These are phyloP conservation scores for Tirmania nivea DNA, from an alignment of 495 filamentous ascomycete species.

Conservation along the genomic window DNA sequence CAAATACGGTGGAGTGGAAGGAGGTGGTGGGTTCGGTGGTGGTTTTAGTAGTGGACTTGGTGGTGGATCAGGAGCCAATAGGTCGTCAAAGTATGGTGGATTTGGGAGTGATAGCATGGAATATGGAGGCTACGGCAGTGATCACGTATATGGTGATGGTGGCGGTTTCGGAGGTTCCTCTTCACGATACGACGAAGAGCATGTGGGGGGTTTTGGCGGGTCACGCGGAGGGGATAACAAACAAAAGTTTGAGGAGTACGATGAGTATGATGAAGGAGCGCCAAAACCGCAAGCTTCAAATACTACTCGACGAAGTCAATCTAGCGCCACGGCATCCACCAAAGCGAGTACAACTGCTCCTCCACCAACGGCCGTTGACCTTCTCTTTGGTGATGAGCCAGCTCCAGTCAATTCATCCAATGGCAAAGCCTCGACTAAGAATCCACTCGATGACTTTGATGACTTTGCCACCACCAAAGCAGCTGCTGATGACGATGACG, in stretches of 20 bases:
- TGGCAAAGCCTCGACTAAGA: conserved; percentile 22
- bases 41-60: conserved; percentile 19
- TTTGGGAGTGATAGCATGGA: conserved; percentile 58
- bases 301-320: conserved; percentile 24
- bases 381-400: conserved; percentile 69
- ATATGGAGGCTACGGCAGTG: conserved; percentile 67
- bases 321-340: conserved; percentile 22
- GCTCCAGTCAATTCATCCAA: conserved; percentile 27
- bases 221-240: conserved; percentile 26
- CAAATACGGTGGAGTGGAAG: conserved; percentile 88
- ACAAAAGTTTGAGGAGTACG: conserved; percentile 88
- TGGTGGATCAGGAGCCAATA: too few relatives aligned
- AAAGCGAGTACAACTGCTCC: conserved; percentile 23
- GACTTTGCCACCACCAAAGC: conserved; percentile 36
- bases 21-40: conserved; percentile 39
- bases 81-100: conserved; percentile 49
- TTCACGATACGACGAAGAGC: conserved; percentile 34
- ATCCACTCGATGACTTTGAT: conserved; percentile 22
- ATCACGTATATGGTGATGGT: conserved; percentile 79
- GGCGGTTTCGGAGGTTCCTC: conserved; percentile 52
- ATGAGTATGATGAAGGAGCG: conserved; percentile 79
- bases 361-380: conserved; percentile 55
- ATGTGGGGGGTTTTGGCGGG: neutral
- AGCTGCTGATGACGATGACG: conserved; percentile 52
- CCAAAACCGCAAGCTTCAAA: conserved; percentile 4